Base-by-base conservation (phyloP, 345 rosid genomes). In the Eucalyptus sp. region DNA sequence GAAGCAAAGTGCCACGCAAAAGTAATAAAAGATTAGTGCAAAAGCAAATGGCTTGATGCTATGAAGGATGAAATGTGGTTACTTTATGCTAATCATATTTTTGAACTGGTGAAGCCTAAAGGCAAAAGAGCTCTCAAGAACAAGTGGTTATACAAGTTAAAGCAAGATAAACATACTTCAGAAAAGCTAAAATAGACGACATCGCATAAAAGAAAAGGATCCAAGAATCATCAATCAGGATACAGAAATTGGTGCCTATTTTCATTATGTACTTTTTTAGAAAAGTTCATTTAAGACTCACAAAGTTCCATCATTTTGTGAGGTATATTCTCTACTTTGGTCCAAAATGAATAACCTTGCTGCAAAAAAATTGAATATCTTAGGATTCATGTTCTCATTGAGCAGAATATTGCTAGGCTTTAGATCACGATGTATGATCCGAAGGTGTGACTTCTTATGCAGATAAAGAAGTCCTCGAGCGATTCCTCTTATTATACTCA, bases 1-100 rank as follows among this genome's bases (percentile, higher is more conserved):
- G 0, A 50, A 50, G 20, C 0, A 50, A 7, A 50, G 52, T 50
- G 52, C 52, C 16, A 2, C 1, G 18, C 3, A 50, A 3, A 50
- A 50, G 7, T 50, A 16, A 50, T 15, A 50, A 37, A n/a, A n/a
- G n/a, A n/a, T n/a, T n/a, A n/a, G n/a, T n/a, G n/a, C n/a, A n/a
- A n/a, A n/a, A n/a, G n/a, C n/a, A n/a, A n/a, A n/a, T n/a, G n/a
- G n/a, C n/a, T n/a, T n/a, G n/a, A n/a, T n/a, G n/a, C n/a, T n/a
- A n/a, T n/a, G n/a, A n/a, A n/a, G n/a, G n/a, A n/a, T n/a, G n/a
- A n/a, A n/a, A n/a, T n/a, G n/a, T n/a, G n/a, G n/a, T n/a, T n/a
- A n/a, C n/a, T n/a, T n/a, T n/a, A n/a, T n/a, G n/a, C n/a, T n/a
- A n/a, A n/a, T n/a, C n/a, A n/a, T n/a, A n/a, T n/a, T n/a, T n/a